Percentiles rank a stretch among this genome's conserved stretches.
These are phyloP conservation scores for Mychonastes homosphaera DNA, from an alignment of 139 green algal species.

Conservation along the genomic window DNA sequence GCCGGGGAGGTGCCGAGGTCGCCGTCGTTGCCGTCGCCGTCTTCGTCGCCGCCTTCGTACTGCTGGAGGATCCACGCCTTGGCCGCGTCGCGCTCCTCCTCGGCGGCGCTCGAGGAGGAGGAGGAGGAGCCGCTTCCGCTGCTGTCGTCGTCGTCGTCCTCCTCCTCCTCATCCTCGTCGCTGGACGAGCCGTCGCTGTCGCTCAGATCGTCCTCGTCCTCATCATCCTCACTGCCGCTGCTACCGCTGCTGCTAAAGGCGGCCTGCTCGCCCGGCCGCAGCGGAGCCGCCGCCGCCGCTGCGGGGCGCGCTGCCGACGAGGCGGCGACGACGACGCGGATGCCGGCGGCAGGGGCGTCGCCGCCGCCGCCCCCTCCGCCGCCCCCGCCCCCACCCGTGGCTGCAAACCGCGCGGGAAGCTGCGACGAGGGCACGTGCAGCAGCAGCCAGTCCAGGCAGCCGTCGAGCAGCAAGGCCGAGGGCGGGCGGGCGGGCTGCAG, in stretches of 20 bases:
- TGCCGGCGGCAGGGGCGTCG: no score
- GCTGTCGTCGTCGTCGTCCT: neutral
- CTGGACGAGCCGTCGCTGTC: constrained; percentile 4
- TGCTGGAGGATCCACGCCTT: constrained; percentile 67
- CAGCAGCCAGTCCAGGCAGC: constrained; percentile 70
- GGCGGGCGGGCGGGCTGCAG: neutral
- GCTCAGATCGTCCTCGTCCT: neutral
- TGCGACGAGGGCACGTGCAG: constrained; percentile 45
- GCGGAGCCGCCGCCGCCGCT: no score
- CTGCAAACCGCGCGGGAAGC: constrained; percentile 47
- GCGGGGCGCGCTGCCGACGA: no score
- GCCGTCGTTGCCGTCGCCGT: constrained; percentile 14
- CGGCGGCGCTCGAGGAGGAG: neutral
- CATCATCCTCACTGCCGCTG: constrained; percentile 2
- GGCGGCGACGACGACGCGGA: constrained; percentile 23
- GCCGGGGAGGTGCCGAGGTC: constrained; percentile 2
- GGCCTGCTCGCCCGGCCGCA: no score
- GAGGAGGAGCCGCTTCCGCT: neutral
- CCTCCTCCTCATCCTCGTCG: constrained; percentile 6
- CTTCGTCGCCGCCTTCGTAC: constrained; percentile 25
- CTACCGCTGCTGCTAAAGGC: constrained; percentile 10
- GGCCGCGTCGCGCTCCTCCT: constrained; percentile 8
- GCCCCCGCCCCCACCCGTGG: constrained; percentile 2
- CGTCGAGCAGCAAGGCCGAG: constrained; percentile 9
- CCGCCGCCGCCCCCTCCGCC: neutral